phyloP scores from a whole-genome alignment of 2,329 filamentous ascomycete species.

The Zalaria sp. region DNA sequence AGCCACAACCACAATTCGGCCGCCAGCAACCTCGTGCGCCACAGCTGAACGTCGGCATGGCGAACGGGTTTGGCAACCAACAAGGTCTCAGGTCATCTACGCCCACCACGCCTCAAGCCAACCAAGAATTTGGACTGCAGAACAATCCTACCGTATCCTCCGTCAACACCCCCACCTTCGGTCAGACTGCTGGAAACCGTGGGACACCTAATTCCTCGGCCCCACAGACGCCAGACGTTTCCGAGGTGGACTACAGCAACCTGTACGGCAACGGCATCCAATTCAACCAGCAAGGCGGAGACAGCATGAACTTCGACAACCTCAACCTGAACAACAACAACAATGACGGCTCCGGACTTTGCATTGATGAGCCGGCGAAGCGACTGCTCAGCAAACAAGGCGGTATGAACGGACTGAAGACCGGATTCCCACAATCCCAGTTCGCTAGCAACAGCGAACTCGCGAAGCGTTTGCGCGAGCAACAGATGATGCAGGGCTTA shows the following conservation, averaged over 20 bases:
- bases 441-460: constrained; percentile 66
- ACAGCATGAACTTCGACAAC: constrained; percentile 21
- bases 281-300: constrained; percentile 17
- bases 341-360: constrained; percentile 28
- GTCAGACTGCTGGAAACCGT: constrained; percentile 51
- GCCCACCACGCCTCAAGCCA: constrained; percentile 68
- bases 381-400: constrained; percentile 73
- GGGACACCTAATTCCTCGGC: constrained; percentile 52
- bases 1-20: constrained; percentile 37
- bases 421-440: constrained; percentile 35
- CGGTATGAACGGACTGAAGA: constrained; percentile 36
- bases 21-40: constrained; percentile 44
- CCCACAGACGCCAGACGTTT: constrained; percentile 47
- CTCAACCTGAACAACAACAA: constrained; percentile 43
- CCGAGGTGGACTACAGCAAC: constrained; percentile 49
- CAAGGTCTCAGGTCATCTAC: constrained; percentile 66
- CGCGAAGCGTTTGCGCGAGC: constrained; percentile 49
- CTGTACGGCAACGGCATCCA: constrained; percentile 17
- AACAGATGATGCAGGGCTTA: constrained; percentile 45
- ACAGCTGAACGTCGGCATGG: constrained; percentile 68
- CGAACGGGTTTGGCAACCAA: constrained; percentile 52
- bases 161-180: constrained; percentile 86
- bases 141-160: constrained; percentile 95
- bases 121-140: constrained; percentile 55
- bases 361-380: constrained; percentile 89